Base-by-base conservation (phyloP, 139 green algal genomes). In the Eudorina sp. region DNA sequence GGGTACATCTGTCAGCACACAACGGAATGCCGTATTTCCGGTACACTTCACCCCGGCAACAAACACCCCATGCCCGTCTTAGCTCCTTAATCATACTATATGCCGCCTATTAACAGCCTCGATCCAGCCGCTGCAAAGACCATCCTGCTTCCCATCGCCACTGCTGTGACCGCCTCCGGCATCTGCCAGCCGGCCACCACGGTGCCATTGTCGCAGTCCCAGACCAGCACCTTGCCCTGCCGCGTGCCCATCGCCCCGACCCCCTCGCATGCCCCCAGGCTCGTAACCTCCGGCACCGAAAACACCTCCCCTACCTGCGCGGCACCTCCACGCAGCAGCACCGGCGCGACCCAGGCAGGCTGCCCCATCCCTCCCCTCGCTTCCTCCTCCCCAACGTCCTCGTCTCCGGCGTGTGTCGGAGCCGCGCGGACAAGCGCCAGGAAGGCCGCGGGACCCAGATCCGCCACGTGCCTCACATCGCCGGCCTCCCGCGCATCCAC, bases 171-270 rank as follows among this genome's bases (percentile, higher is more conserved):
- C 19, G 62, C 6, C 13, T 23, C 21, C 81, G 62, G 64, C 81
- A 87, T 64, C 13, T 68, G 45, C 81, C 81, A 87, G 2, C 81
- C 81, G 41, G 45, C 81, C 64, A 69, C 4, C 81, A 79, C 38
- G 0, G 25, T 21, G 14, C 81, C 81, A 9, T 19, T 21, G 45
- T 66, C 18, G 29, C 45, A 68, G 21, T 87, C 64, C 81, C 81
- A 87, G 8, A 46, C 81, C 1, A 78, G 19, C 34, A 87, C 64
- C 31, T 19, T 45, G 45, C 81, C 81, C 11, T 43, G 55, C 31
- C 31, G 7, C 5, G 81, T 87, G 14, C 62, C 81, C 36, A 87
- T 9, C 64, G 31, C 81, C 3, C n/a, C 81, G 21, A 78, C 19
- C 45, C 45, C 45, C 1, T 18, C 27, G 18, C 41, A 6, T 4